phyloP scores from a whole-genome alignment of 169 alveolate species.

The Eimeria acervulina region DNA sequence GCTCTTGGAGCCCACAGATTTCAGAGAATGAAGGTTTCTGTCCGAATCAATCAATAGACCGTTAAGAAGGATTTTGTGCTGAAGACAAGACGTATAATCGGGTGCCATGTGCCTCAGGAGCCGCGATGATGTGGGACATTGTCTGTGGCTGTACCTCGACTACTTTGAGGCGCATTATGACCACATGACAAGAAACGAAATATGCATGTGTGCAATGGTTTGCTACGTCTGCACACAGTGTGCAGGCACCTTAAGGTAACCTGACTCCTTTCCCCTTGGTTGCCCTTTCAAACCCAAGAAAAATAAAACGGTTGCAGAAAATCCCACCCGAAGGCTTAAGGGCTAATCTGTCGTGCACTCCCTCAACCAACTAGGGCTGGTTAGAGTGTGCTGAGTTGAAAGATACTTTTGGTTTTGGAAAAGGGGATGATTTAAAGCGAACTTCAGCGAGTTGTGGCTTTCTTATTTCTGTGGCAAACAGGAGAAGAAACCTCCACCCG shows the following conservation, averaged over 20 bases:
- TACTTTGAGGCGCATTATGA: slow-evolving; percentile 66
- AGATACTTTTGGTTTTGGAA: not conserved
- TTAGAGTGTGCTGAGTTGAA: not conserved
- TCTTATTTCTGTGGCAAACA: not conserved
- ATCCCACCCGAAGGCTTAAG: too few relatives aligned
- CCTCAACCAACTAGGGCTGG: not conserved
- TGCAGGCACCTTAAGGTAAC: slow-evolving; percentile 40
- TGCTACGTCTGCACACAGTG: slow-evolving; percentile 80
- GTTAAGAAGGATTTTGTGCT: not conserved
- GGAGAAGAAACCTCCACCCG: slow-evolving; percentile 64
- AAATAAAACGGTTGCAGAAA: not conserved
- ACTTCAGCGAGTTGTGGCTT: not conserved
- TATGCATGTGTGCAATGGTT: slow-evolving; percentile 80
- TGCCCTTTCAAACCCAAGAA: not conserved
- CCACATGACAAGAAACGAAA: slow-evolving; percentile 76
- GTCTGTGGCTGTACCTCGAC: slow-evolving; percentile 83
- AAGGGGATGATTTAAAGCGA: not conserved
- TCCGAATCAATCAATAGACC: not conserved
- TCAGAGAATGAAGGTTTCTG: not conserved
- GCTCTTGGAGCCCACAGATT: not conserved
- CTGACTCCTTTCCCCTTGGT: not conserved
- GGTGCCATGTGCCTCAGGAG: slow-evolving; percentile 12
- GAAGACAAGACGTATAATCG: not conserved
- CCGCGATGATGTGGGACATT: slow-evolving; percentile 82
- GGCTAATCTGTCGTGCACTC: not conserved